Conservation (phyloP, 2,329 filamentous ascomycete species). For the Apiospora sp. region DNA sequence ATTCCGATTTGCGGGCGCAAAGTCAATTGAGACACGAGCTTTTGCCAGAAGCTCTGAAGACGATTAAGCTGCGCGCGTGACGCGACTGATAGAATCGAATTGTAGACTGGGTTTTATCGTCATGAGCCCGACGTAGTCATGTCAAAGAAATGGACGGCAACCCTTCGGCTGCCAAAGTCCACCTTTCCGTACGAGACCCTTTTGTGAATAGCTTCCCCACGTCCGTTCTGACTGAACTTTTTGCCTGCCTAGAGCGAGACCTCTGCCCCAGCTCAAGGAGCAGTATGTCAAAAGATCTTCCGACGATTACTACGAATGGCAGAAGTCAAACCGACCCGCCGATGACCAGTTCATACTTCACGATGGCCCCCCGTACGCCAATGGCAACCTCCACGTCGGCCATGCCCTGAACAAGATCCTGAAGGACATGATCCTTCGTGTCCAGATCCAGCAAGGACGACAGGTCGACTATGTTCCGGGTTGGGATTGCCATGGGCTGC, state of each 20-base stretch:
- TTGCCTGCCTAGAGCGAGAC: slow-evolving; percentile 54
- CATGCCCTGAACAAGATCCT: slow-evolving; percentile 97
- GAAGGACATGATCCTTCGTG: slow-evolving; percentile 90
- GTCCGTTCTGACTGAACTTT: slow-evolving; percentile 32
- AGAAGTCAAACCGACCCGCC: slow-evolving; percentile 63
- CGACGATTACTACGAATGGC: slow-evolving; percentile 91
- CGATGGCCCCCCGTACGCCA: slow-evolving; percentile 97
- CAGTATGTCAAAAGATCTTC: slow-evolving; percentile 78
- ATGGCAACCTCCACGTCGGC: slow-evolving; percentile 88
- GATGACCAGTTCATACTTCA: slow-evolving; percentile 79
- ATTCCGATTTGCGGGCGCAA: slow-evolving; percentile 10
- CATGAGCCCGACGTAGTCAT: slow-evolving; percentile 28
- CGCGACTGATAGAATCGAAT: background rate
- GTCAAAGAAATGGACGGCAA: slow-evolving; percentile 69
- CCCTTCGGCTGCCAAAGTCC: slow-evolving; percentile 77
- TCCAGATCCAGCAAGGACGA: slow-evolving; percentile 79
- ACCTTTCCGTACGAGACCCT: slow-evolving; percentile 68
- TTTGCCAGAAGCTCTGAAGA: slow-evolving; percentile 2
- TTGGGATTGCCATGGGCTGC: slow-evolving; percentile 97
- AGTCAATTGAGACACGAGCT: background rate
- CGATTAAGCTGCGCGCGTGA: slow-evolving; percentile 14
- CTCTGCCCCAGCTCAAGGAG: slow-evolving; percentile 56
- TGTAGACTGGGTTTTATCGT: background rate
- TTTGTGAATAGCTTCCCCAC: background rate
- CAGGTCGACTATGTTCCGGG: slow-evolving; percentile 85